phyloP scores from a whole-genome alignment of 768 basidiomycete genomes.

The Porpolomopsis calyptriformis region DNA sequence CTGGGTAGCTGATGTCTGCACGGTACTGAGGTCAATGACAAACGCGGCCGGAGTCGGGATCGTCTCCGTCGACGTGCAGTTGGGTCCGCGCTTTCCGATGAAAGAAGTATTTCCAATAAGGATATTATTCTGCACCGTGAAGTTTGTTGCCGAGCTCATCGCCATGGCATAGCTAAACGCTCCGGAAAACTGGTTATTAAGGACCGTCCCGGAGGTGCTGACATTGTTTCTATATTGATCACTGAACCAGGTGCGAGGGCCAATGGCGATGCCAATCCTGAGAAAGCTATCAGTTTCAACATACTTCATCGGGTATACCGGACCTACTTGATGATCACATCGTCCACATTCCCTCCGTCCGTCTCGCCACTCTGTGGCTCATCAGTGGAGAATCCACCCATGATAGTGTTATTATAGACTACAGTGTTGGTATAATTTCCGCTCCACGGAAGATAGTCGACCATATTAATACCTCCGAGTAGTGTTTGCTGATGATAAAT shows the following conservation, averaged over 20 bases:
- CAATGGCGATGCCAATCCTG: conserved; percentile 75
- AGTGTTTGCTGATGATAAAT: conserved; percentile 41
- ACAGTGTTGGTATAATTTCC: conserved; percentile 57
- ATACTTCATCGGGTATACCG: background rate
- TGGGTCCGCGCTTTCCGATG: conserved; percentile 57
- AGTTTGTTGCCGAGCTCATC: conserved; percentile 50
- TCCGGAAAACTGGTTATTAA: conserved; percentile 48
- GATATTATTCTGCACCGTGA: conserved; percentile 52
- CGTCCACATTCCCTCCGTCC: conserved; percentile 45
- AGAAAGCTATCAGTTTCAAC: conserved; percentile 5
- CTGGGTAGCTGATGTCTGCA: conserved; percentile 36
- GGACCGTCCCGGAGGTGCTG: conserved; percentile 42
- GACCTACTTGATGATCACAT: conserved; percentile 62
- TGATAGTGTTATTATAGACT: conserved; percentile 55
- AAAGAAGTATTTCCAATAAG: conserved; percentile 65
- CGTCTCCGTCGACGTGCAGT: conserved; percentile 42
- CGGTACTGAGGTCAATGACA: conserved; percentile 39
- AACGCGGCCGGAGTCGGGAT: conserved; percentile 51
- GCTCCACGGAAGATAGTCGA: conserved; percentile 57
- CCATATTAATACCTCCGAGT: conserved; percentile 71
- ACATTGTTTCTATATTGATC: conserved; percentile 40
- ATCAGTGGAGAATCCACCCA: conserved; percentile 58
- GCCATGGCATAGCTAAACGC: conserved; percentile 71
- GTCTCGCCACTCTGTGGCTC: conserved; percentile 26
- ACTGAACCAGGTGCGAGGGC: conserved; percentile 70